Percentiles rank a stretch among this genome's conserved stretches.
Conservation (phyloP, 805 yeast genomes). For the Wickerhamiella kazuoi region DNA sequence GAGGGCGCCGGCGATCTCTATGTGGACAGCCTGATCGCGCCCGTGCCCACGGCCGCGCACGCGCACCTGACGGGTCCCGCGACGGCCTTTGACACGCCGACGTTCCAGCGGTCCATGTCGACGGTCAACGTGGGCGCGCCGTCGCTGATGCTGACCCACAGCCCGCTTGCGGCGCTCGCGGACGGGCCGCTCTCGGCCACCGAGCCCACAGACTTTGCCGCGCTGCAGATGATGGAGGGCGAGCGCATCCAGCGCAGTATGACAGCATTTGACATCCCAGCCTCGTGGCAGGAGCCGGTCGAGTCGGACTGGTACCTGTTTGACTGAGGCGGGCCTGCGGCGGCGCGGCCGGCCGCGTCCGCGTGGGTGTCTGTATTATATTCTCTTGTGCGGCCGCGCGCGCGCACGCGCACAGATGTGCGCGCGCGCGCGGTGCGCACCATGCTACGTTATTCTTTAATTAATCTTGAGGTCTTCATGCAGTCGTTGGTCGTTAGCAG, state of each 20-base stretch:
- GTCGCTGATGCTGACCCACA: not conserved
- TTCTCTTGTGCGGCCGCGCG: too few species aligned
- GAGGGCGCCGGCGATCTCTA: not conserved
- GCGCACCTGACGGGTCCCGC: not conserved
- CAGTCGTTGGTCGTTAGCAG: too few species aligned
- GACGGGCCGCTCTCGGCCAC: not conserved
- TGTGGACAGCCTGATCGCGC: constrained; percentile 1
- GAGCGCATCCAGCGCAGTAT: constrained; percentile 7
- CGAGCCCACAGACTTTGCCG: not conserved
- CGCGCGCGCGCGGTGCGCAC: too few species aligned
- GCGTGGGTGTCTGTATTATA: too few species aligned
- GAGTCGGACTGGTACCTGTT: constrained; percentile 7
- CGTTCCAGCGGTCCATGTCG: constrained; percentile 3
- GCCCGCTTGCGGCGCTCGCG: not conserved
- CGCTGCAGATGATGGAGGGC: constrained; percentile 3
- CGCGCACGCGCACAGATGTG: too few species aligned
- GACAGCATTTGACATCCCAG: constrained; percentile 8
- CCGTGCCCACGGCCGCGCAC: not conserved
- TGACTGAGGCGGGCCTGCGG: too few species aligned
- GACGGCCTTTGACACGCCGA: not conserved
- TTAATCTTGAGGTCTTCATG: not conserved
- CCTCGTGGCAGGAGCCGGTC: constrained; percentile 6
- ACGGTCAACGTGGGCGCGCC: not conserved
- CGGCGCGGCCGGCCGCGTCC: too few species aligned
- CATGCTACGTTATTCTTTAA: too few species aligned